Conservation (phyloP, 2,329 filamentous ascomycete species). For the Phialophora chinensis region DNA sequence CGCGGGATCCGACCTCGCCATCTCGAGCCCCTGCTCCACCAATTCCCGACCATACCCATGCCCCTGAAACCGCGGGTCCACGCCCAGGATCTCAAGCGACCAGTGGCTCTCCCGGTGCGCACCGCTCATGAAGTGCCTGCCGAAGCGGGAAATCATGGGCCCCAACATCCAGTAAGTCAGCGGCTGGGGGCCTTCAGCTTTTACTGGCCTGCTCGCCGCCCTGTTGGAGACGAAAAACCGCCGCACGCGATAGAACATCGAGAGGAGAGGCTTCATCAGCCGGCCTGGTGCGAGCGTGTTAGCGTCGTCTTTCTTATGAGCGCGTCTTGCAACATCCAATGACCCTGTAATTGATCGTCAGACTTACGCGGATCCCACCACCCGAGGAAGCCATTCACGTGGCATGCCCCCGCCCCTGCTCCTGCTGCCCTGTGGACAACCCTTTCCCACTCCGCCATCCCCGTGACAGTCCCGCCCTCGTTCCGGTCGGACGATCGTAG, state of each 20-base stretch:
- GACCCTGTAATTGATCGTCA: not conserved
- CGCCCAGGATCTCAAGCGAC: constrained; percentile 30
- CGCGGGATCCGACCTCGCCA: constrained; percentile 19
- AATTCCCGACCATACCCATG: constrained; percentile 28
- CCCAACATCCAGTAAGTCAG: constrained; percentile 27
- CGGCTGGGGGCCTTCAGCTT: constrained; percentile 39
- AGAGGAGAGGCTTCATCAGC: constrained; percentile 17
- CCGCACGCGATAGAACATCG: constrained; percentile 9
- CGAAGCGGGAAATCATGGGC: constrained; percentile 13
- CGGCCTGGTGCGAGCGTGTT: constrained; percentile 6
- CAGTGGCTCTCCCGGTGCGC: constrained; percentile 29
- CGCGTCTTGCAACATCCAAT: not conserved
- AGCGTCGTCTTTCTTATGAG: not conserved
- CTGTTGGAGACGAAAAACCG: constrained; percentile 19
- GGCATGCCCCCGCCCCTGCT: constrained; percentile 21
- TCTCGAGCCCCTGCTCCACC: constrained; percentile 21
- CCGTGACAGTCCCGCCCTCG: constrained; percentile 23
- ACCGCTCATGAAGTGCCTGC: constrained; percentile 18
- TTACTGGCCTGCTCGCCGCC: constrained; percentile 40
- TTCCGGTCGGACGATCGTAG: not conserved
- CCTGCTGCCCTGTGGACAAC: constrained; percentile 3
- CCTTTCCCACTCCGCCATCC: constrained; percentile 28
- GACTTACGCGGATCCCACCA: constrained; percentile 34
- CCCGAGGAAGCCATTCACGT: constrained; percentile 21
- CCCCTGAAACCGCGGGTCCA: constrained; percentile 27